Conservation (phyloP, 768 basidiomycete species). For the Tricholoma furcatifolium region DNA sequence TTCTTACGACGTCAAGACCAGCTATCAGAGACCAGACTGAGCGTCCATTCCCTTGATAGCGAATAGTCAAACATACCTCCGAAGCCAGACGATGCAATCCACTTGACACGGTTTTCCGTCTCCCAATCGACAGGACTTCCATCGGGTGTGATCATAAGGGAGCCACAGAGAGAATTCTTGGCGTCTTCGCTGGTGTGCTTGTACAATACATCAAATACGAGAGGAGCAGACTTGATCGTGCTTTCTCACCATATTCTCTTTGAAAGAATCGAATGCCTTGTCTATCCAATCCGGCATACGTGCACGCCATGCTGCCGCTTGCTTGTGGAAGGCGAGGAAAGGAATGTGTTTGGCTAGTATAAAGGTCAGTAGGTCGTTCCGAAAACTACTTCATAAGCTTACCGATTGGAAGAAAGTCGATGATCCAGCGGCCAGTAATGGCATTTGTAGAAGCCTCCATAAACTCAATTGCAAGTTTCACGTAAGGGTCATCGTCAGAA, state of each 20-base stretch:
- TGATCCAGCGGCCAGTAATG: conserved; percentile 17
- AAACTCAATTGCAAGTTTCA: conserved; percentile 17
- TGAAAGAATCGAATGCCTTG: conserved; percentile 13
- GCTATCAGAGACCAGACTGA: conserved; percentile 1
- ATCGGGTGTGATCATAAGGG: conserved; percentile 16
- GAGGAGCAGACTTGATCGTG: neutral
- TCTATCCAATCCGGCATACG: conserved; percentile 19
- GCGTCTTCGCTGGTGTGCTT: conserved; percentile 18
- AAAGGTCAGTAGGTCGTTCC: neutral
- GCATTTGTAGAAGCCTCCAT: conserved; percentile 19
- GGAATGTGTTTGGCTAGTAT: conserved; percentile 14
- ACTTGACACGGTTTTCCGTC: conserved; percentile 18
- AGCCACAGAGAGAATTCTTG: conserved; percentile 18
- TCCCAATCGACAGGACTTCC: conserved; percentile 14
- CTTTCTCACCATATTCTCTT: conserved; percentile 14
- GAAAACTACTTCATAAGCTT: neutral
- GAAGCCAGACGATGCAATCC: conserved; percentile 18
- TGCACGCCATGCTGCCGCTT: conserved; percentile 14
- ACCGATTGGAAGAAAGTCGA: conserved; percentile 16
- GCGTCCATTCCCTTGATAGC: neutral
- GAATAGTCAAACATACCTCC: conserved; percentile 9
- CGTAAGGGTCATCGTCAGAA: conserved; percentile 15
- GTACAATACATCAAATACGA: neutral
- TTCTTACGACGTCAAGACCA: conserved; percentile 17
- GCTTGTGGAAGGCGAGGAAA: conserved; percentile 10